Evolutionary conservation across 495 filamentous ascomycete genomes (phyloP), one percentile per base, ranked within the genome.

Genomic region (Massariosphaeria phaeospora): DNA sequence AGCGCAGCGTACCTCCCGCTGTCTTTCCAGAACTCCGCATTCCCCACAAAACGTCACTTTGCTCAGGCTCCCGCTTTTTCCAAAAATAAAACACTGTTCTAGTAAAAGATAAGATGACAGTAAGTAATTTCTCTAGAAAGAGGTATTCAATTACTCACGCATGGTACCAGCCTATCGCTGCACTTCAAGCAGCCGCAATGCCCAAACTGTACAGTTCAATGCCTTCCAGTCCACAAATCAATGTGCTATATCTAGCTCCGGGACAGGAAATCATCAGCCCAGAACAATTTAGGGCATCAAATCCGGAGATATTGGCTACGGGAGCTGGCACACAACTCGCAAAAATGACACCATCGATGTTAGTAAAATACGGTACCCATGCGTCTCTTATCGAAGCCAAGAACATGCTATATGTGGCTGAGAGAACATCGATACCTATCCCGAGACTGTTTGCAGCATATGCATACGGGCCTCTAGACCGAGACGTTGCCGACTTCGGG

Each of bases 301-400:
- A 49, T 34, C 46, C 31, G 23, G 27, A 34, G 31, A 35, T 49
- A 36, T 9, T 49, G 17, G 46, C 31, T 35, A 49, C 46, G 17
- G 27, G 46, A 34, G 46, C 46, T 2, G 31, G 46, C 46, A 36
- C 29, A 23, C 27, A 49, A 12, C 31, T 51, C 33, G 48, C 48
- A 12, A 39, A 29, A 51, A 51, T 51, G 2, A 25, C 33, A 5
- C 48, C 33, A 39, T 24, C 48, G 33, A 39, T 51, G 31, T 10
- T 51, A n/a, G 48, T 51, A 1, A 51, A 51, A 40, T 51, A 51
- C 23, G 48, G 48, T 25, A 40, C 31, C 48, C 33, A 51, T 40
- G 48, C 23, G 17, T 40, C 31, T 13, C 31, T 51, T 25, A 39
- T 53, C 38, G 49, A 53, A 53, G 49, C 49, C 23, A 53, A 53